Evolutionary conservation across 2,329 filamentous ascomycete genomes (phyloP).

Genomic region (Paracoccidioides lutzii): DNA sequence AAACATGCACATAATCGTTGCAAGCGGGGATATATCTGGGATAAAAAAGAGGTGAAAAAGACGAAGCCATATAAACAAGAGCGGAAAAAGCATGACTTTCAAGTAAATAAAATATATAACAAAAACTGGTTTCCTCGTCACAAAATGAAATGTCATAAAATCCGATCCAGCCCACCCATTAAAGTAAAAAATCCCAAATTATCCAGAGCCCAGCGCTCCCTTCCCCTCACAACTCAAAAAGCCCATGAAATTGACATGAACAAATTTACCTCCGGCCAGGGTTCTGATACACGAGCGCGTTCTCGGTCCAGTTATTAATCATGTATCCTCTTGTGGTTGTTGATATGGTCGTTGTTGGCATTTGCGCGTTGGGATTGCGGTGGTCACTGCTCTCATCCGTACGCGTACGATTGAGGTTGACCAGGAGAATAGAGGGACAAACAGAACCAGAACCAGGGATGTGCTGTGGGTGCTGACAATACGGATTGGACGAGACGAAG

Average conservation of each 20-base stretch:
- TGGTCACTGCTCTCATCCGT: not conserved
- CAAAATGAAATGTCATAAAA: too few relatives aligned
- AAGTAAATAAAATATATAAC: too few relatives aligned
- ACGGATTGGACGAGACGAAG: slow-evolving; percentile 9
- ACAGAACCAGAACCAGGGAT: not conserved
- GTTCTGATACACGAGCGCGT: slow-evolving; percentile 29
- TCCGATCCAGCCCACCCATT: too few relatives aligned
- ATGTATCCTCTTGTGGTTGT: slow-evolving; percentile 13
- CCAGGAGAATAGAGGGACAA: not conserved
- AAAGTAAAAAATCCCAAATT: too few relatives aligned
- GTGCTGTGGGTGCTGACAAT: slow-evolving; percentile 1
- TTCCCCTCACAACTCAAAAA: not conserved
- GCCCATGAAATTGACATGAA: not conserved
- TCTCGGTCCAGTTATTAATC: slow-evolving; percentile 28
- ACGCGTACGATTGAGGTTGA: too few relatives aligned
- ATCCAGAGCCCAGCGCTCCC: too few relatives aligned
- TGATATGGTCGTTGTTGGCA: slow-evolving; percentile 3
- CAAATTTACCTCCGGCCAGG: not conserved
- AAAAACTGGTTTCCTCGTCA: too few relatives aligned
- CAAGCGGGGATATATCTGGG: not conserved
- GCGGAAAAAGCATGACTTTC: too few relatives aligned
- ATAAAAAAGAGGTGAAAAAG: not conserved
- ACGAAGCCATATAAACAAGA: not conserved
- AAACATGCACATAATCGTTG: not conserved
- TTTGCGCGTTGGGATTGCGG: not conserved